Evolutionary conservation across 129 eudicot genomes (phyloP), one percentile per base, ranked within the genome.

Genomic region (Arctium minus): DNA sequence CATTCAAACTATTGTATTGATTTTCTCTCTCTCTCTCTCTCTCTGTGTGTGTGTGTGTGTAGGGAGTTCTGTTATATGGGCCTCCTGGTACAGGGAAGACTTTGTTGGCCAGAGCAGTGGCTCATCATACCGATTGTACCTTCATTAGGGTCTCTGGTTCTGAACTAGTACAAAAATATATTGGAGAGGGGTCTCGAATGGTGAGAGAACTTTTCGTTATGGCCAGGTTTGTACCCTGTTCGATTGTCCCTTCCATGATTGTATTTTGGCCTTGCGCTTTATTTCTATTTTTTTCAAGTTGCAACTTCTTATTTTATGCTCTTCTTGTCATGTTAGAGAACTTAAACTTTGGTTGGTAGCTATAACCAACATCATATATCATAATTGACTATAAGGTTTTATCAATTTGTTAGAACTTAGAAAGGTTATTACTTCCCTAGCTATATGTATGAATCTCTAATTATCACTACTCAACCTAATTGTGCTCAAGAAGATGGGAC

Each of bases 31-130:
- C 46, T 77, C 8, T 79, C 30, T 84, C 17, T 73, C 12, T 42
- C 37, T 35, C 5, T 37, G 0, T 37, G 3, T 37, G 3, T 37
- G 1, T 6, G 8, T 40, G 8, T n/a, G n/a, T 40, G 6, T 62
- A 89, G 93, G 93, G 93, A 69, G 93, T 89, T 73, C 67, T 89
- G 78, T 86, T 89, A 40, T 89, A 89, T 65, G 93, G 93, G 31
- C 93, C 93, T 3, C 93, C 93, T 62, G 93, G 93, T 18, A 89
- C 93, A 2, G 93, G 93, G 33, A 89, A 89, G 85, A 89, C 93
- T 2, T 79, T 89, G 74, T 78, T 89, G 53, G 93, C 90, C 0
- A 86, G 92, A 79, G 92, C 92, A 56, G 92, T 89, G 68, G 92
- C 92, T 31, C 92, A 89, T 85, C 92, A 89, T 40, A 89, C 92